phyloP scores from a whole-genome alignment of 495 filamentous ascomycete species.

The Aspergillus ellipticus region DNA sequence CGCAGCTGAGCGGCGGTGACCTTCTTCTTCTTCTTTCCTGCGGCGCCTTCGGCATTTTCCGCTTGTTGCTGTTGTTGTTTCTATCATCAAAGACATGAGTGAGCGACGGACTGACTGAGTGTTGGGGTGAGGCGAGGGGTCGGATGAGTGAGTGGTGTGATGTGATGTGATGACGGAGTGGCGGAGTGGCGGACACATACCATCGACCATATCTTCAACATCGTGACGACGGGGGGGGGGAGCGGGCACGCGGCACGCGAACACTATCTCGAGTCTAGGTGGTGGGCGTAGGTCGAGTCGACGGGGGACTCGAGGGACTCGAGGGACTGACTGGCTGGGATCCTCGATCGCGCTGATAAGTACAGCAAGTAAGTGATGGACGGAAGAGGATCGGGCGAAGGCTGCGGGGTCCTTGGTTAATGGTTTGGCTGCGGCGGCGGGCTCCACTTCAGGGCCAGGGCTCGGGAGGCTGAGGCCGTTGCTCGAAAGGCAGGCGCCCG shows the following conservation, averaged over 20 bases:
- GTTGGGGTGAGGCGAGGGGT: background rate
- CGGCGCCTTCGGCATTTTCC: conserved; percentile 77
- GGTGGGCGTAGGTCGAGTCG: too few species aligned
- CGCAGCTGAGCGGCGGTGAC: conserved; percentile 93
- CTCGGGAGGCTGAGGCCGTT: background rate
- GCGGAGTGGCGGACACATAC: conserved; percentile 43
- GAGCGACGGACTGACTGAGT: too few species aligned
- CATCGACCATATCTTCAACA: conserved; percentile 99
- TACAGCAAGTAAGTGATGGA: too few species aligned
- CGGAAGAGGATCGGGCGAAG: background rate
- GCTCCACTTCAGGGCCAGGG: background rate
- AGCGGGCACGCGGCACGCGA: background rate
- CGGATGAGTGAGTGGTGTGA: background rate
- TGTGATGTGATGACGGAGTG: background rate
- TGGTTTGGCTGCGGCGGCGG: background rate
- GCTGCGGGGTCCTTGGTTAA: background rate
- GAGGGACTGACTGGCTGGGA: background rate
- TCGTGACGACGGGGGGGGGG: conserved; percentile 47
- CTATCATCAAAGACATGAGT: too few species aligned
- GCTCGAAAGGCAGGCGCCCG: background rate
- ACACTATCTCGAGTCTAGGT: too few species aligned
- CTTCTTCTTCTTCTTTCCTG: conserved; percentile 89
- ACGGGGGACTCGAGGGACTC: background rate
- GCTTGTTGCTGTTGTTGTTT: conserved; percentile 90
- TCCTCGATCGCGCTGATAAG: too few species aligned